Conservation (phyloP, 305 asterid genomes). For the Vinca major region DNA sequence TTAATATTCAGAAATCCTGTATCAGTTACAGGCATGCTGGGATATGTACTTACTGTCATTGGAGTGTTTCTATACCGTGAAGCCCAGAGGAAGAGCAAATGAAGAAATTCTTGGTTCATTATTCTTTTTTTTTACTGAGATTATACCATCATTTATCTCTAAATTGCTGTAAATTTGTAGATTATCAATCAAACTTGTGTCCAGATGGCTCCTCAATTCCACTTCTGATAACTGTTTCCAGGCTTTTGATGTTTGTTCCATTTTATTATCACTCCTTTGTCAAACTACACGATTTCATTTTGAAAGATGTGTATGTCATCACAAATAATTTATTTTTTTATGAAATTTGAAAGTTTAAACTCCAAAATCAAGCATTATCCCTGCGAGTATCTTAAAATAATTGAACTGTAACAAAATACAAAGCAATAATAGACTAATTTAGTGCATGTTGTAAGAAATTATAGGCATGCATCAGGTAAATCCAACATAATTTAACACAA, state of each 20-base stretch:
- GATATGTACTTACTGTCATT: slow-evolving; percentile 45
- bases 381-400: no score
- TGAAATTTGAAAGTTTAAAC: no score
- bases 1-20: slow-evolving; percentile 61
- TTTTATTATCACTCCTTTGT: neutral
- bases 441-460: no score
- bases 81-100: slow-evolving; percentile 58
- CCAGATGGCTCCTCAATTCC: neutral
- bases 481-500: no score
- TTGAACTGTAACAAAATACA: no score
- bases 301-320: no score
- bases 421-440: neutral
- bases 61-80: slow-evolving; percentile 61
- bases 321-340: no score
- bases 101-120: slow-evolving; percentile 4
- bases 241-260: neutral
- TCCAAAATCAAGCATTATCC: no score
- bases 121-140: neutral
- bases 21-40: slow-evolving; percentile 58
- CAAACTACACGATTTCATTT: neutral
- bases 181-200: neutral
- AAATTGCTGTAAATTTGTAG: neutral
- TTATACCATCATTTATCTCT: neutral
- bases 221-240: neutral
- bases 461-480: no score